Evolutionary conservation across 2,329 filamentous ascomycete species (phyloP).

Genomic region (Plenodomus tracheiphilus): DNA sequence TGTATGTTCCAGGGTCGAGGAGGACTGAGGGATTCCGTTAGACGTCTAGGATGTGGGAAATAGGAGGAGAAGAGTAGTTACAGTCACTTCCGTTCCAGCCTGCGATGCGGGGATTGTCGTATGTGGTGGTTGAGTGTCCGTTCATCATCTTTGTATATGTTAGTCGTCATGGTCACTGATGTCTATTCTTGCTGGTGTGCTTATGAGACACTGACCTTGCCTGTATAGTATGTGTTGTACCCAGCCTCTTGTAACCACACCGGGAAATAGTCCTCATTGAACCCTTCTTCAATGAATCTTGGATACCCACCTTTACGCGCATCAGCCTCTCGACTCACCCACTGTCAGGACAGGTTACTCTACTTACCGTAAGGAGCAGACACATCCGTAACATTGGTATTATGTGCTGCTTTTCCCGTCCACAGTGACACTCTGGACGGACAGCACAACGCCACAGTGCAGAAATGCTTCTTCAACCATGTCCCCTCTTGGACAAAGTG

Average conservation of each 20-base stretch:
- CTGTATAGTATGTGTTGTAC: slow-evolving; percentile 73
- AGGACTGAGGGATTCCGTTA: slow-evolving; percentile 37
- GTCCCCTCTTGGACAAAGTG: slow-evolving; percentile 63
- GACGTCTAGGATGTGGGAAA: neutral
- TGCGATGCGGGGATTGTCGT: slow-evolving; percentile 59
- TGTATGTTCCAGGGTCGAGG: slow-evolving; percentile 69
- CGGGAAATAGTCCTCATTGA: slow-evolving; percentile 69
- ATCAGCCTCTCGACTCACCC: slow-evolving; percentile 1
- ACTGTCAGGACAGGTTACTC: neutral
- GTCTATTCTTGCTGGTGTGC: no score
- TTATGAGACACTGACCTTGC: no score
- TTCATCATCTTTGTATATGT: slow-evolving; percentile 64
- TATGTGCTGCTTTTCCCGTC: slow-evolving; percentile 69
- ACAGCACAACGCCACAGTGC: slow-evolving; percentile 69
- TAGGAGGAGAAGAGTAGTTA: slow-evolving; percentile 13
- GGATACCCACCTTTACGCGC: slow-evolving; percentile 57
- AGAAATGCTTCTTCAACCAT: slow-evolving; percentile 65
- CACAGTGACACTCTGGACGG: slow-evolving; percentile 67
- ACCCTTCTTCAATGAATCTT: slow-evolving; percentile 67
- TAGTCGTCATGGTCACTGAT: no score
- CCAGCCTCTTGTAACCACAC: slow-evolving; percentile 71
- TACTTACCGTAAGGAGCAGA: slow-evolving; percentile 55
- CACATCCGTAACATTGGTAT: slow-evolving; percentile 69
- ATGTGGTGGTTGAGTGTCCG: slow-evolving; percentile 63
- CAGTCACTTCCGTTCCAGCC: slow-evolving; percentile 62